Conservation (phyloP, 352 stramenopile species). For the Pythium myriotylum region DNA sequence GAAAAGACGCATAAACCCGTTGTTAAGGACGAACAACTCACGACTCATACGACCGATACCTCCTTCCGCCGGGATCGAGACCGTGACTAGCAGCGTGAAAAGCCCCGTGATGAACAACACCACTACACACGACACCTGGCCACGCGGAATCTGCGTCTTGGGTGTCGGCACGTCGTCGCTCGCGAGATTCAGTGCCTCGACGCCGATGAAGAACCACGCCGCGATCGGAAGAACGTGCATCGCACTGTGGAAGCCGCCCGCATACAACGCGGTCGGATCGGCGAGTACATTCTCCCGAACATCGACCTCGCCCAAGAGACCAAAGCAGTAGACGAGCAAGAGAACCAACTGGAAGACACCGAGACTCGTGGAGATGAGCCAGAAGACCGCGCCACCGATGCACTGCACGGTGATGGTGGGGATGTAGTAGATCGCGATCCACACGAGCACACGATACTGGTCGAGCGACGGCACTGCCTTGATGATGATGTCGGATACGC, state of each 20-base stretch:
- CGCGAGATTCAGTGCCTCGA: slow-evolving; percentile 21
- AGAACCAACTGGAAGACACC: background rate
- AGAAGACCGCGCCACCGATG: slow-evolving; percentile 17
- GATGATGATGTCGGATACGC: slow-evolving; percentile 12
- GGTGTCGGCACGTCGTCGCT: slow-evolving; percentile 15
- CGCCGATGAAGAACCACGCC: slow-evolving; percentile 23
- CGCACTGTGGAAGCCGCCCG: slow-evolving; percentile 7
- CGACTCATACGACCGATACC: background rate
- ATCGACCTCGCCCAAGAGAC: slow-evolving; percentile 7
- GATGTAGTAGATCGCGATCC: slow-evolving; percentile 21
- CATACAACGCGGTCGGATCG: background rate
- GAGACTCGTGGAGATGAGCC: background rate
- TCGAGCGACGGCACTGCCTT: slow-evolving; percentile 3
- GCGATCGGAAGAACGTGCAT: slow-evolving; percentile 22
- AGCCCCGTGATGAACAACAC: slow-evolving; percentile 12
- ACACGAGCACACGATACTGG: slow-evolving; percentile 13
- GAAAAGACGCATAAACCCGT: slow-evolving; percentile 20
- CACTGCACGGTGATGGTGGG: slow-evolving; percentile 10
- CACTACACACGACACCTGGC: slow-evolving; percentile 4
- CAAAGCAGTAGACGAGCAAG: slow-evolving; percentile 25
- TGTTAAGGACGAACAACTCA: background rate
- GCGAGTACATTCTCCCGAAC: slow-evolving; percentile 3
- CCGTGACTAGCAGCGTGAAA: slow-evolving; percentile 8
- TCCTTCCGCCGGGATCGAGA: slow-evolving; percentile 1
- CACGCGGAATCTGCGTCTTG: slow-evolving; percentile 13